A percentile compares a stretch with the other conserved stretches of the same genome.
phyloP scores from a whole-genome alignment of 1,284 basidiomycete genomes.

The Ustilago sp. region DNA sequence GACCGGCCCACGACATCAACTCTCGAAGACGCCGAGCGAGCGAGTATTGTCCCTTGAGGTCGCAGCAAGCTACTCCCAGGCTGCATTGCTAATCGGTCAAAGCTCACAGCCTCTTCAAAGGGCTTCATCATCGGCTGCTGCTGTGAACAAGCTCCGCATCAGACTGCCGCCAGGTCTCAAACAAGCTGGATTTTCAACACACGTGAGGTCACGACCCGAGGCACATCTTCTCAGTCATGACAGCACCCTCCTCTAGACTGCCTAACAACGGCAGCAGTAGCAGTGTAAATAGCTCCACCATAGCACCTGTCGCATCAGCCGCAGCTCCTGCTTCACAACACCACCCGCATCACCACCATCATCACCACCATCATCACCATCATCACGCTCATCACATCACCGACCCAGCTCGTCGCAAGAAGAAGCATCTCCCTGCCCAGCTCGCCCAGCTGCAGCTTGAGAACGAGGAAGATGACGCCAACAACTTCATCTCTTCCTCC shows the following conservation, averaged over 20 bases:
- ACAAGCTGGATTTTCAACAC: neutral
- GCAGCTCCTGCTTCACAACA: slow-evolving; percentile 4
- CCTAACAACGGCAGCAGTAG: slow-evolving; percentile 37
- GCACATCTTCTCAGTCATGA: neutral
- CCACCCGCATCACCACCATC: slow-evolving; percentile 20
- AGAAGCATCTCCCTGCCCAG: slow-evolving; percentile 53
- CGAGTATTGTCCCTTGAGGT: too few relatives aligned
- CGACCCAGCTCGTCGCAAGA: slow-evolving; percentile 50
- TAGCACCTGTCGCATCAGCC: slow-evolving; percentile 13
- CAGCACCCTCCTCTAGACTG: slow-evolving; percentile 24
- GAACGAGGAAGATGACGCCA: slow-evolving; percentile 40
- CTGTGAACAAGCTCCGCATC: neutral
- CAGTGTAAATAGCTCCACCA: slow-evolving; percentile 29
- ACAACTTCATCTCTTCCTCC: slow-evolving; percentile 53
- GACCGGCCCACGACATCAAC: neutral
- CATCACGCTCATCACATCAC: slow-evolving; percentile 52
- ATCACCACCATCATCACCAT: slow-evolving; percentile 52
- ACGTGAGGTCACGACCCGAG: neutral
- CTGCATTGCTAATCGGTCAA: too few relatives aligned
- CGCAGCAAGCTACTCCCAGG: too few relatives aligned
- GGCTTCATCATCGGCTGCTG: too few relatives aligned
- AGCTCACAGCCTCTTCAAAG: neutral
- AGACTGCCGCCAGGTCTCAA: neutral
- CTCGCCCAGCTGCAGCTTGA: slow-evolving; percentile 52
- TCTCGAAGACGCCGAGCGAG: neutral